Base-by-base conservation (phyloP, 768 basidiomycete genomes). In the Ephemerocybe angulata region DNA sequence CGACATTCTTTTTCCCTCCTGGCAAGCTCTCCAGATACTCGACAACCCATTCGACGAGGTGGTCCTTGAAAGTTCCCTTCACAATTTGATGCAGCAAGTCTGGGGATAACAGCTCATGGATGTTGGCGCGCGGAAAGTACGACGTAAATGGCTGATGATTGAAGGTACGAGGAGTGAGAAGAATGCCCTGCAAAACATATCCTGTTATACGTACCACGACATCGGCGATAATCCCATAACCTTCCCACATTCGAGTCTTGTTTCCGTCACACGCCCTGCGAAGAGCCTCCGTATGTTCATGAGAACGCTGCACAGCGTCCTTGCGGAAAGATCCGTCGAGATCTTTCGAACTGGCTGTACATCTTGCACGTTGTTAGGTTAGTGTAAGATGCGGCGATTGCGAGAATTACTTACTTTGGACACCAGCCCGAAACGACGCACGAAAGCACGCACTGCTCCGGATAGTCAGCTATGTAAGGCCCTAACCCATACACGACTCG, bases 101-200 rank as follows among this genome's bases (percentile, higher is more conserved):
- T 3, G 55, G 55, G 2, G 55, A 42, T 0, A 73, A 12, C 3
- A 71, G 57, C 30, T 69, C 68, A 54, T 73, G 61, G 27, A 73
- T 72, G 49, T 73, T 64, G 0, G 71, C 72, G 1, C 62, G 58
- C 0, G 71, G 70, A 54, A 73, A 71, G 10, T 58, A 19, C 21
- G 57, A 25, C 5, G 66, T 70, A 48, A 70, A 72, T 3, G 69
- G 69, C 68, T 72, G 38, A 31, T 41, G 38, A 63, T 22, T 40
- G 44, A 27, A 15, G n/a, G 30, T 19, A 25, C 17, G 13, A 8
- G n/a, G 10, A 55, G 13, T 37, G 8, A 3, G 33, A 19, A 15
- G 4, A 48, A 17, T 33, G 29, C 12, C 11, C 35, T 37, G 21
- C 10, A 37, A 38, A 11, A 37, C n/a, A 2, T 12, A 8, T 24